Percentiles rank a stretch among this genome's conserved stretches.
These are phyloP conservation scores for Aspergillus glaucus DNA, from an alignment of 2,329 filamentous ascomycete species.

Conservation along the genomic window DNA sequence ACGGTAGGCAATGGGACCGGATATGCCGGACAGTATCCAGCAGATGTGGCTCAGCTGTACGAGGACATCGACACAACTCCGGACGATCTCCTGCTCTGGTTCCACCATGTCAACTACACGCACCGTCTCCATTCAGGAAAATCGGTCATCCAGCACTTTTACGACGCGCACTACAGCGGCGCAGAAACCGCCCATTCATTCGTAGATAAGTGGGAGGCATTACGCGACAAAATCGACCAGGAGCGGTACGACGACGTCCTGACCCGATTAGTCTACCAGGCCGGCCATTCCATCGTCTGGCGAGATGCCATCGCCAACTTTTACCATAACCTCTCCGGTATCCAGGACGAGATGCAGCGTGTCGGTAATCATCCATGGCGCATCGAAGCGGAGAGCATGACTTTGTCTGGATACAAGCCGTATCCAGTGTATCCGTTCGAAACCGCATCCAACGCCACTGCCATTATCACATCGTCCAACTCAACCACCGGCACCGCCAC, in stretches of 20 bases:
- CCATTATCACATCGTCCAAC: constrained; percentile 53
- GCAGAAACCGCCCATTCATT: constrained; percentile 58
- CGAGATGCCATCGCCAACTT: constrained; percentile 61
- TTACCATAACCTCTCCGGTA: constrained; percentile 56
- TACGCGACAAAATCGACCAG: constrained; percentile 53
- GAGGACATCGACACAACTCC: constrained; percentile 59
- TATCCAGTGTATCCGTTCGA: constrained; percentile 54
- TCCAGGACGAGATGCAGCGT: constrained; percentile 51
- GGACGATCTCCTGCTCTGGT: constrained; percentile 64
- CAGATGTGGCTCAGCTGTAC: constrained; percentile 52
- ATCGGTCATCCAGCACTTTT: constrained; percentile 63
- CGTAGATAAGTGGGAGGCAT: constrained; percentile 45
- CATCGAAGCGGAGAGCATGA: constrained; percentile 64
- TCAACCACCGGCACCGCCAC: constrained; percentile 46
- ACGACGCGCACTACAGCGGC: constrained; percentile 57
- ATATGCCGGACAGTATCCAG: constrained; percentile 59
- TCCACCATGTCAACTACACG: constrained; percentile 66
- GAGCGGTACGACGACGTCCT: constrained; percentile 55
- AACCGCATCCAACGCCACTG: constrained; percentile 50
- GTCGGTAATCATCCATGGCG: constrained; percentile 58
- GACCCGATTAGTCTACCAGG: constrained; percentile 58
- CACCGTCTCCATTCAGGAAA: constrained; percentile 56
- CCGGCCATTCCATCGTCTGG: constrained; percentile 66
- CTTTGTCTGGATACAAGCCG: constrained; percentile 51
- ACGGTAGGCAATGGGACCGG: constrained; percentile 63